Base-by-base conservation (phyloP, 2,329 filamentous ascomycete genomes). In the Arthrobotrys sphaeroides region DNA sequence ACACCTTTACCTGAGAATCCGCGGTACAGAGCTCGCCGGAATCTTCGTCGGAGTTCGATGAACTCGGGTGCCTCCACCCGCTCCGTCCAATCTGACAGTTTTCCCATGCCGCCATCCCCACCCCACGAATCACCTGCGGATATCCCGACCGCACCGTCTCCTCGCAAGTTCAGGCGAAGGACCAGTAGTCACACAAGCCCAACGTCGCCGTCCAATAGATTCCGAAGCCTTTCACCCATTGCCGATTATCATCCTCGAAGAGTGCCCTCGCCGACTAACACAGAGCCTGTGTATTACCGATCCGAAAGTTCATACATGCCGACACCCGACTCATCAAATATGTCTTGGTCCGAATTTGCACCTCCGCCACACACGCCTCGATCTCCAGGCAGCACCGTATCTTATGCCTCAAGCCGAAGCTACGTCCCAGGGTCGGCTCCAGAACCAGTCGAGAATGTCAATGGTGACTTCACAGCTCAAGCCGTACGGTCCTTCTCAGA, bases 211-310 rank as follows among this genome's bases (percentile, higher is more conserved):
- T 69, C 72, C 6, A 60, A 45, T 16, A 68, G 72, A 20, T 75
- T 64, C 49, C 53, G 72, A 65, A 69, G 64, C 28, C 64, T 75
- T 10, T 75, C 72, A 5, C 72, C 72, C n/a, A 75, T 75, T 5
- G 49, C 47, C 9, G 72, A 75, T 24, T 75, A 75, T 22, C 64
- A 60, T 9, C 38, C 49, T 16, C 66, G 53, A 53, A 60, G 45
- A 45, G 49, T 53, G 2, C 33, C 59, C 9, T 60, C 72, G 13
- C 51, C 51, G 5, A 38, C 51, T 10, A 66, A 36, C 20, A 33
- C 53, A 26, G 64, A 67, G 33, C 38, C 64, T 24, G 9, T 42
- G 47, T 67, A 55, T 31, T 59, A 67, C 38, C 64, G 18, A 22
- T 33, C 36, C 22, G 45, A 49, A 18, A 51, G 24, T 33, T 59